Base-by-base conservation (phyloP, 2,329 filamentous ascomycete genomes). In the Fusarium nygamai region DNA sequence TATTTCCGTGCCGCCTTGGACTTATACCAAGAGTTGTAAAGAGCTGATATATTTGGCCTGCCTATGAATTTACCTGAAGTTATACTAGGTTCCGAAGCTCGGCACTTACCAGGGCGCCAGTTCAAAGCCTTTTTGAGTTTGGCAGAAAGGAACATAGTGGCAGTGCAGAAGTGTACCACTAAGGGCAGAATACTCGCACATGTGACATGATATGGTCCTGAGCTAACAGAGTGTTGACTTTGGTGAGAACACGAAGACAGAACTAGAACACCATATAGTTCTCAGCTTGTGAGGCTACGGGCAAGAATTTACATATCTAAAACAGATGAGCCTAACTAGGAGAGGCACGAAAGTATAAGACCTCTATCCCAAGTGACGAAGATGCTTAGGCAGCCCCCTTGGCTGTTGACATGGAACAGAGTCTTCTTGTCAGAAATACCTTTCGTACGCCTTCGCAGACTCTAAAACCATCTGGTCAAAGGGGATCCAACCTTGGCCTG, bases 381-480 rank as follows among this genome's bases (percentile, higher is more conserved):
- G 34, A 36, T 36, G 16, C 17, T 36, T 17, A 17, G 16, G 34
- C 34, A 31, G 31, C 31, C 1, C 8, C 16, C 12, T 8, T 50
- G 16, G 7, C 48, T 5, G 12, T n/a, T 22, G 50, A 24, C 24
- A 19, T 14, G 8, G 11, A 17, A 33, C 3, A 3, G 22, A 12
- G 20, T 22, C 1, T 8, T 17, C 1, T 7, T 3, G 8, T 67
- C 17, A 69, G 6, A 69, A 63, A 3, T 70, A 70, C 10, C 20
- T 51, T 20, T 69, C 67, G 5, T 69, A 70, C 1, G n/a, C 34
- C 16, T 69, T 70, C 0, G 67, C 67, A 14, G 67, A 22, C 3
- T 64, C 46, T 2, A 70, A 17, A 9, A 68, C 61, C 67, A 69
- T 69, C 5, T 48, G 20, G 2, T 64, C 51, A 29, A 69, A 70